phyloP scores from a whole-genome alignment of 2,329 filamentous ascomycete species.

The Achaetomium macrosporum region DNA sequence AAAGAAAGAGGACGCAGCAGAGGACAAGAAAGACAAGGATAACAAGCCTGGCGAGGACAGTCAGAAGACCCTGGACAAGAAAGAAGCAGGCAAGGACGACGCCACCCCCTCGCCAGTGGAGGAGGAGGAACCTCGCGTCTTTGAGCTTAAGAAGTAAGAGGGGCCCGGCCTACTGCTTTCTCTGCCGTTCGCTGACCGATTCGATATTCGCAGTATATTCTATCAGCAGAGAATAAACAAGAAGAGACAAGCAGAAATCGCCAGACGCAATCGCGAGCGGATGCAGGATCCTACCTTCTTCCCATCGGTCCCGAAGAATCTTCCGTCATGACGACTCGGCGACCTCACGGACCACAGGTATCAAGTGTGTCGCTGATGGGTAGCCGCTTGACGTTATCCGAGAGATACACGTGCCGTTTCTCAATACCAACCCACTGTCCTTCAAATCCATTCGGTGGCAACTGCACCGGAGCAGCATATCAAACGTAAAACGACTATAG shows the following conservation, averaged over 20 bases:
- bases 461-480: too few species aligned
- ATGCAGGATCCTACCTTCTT: constrained; percentile 74
- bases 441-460: too few species aligned
- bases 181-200: neutral
- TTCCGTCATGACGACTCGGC: constrained; percentile 30
- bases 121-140: constrained; percentile 67
- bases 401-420: too few species aligned
- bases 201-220: constrained; percentile 57
- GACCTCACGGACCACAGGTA: neutral
- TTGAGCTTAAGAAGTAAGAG: constrained; percentile 70
- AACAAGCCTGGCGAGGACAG: constrained; percentile 29
- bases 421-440: too few species aligned
- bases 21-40: constrained; percentile 37
- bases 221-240: constrained; percentile 79
- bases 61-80: constrained; percentile 19
- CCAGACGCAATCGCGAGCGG: constrained; percentile 75
- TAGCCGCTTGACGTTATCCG: too few species aligned
- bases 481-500: too few species aligned
- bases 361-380: too few species aligned
- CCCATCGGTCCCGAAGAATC: constrained; percentile 71
- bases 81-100: constrained; percentile 25
- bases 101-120: constrained; percentile 2
- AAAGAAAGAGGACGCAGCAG: constrained; percentile 40
- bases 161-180: neutral
- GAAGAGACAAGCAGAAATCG: constrained; percentile 69